Base-by-base conservation (phyloP, 2,329 filamentous ascomycete genomes). In the Fusarium tricinctum region DNA sequence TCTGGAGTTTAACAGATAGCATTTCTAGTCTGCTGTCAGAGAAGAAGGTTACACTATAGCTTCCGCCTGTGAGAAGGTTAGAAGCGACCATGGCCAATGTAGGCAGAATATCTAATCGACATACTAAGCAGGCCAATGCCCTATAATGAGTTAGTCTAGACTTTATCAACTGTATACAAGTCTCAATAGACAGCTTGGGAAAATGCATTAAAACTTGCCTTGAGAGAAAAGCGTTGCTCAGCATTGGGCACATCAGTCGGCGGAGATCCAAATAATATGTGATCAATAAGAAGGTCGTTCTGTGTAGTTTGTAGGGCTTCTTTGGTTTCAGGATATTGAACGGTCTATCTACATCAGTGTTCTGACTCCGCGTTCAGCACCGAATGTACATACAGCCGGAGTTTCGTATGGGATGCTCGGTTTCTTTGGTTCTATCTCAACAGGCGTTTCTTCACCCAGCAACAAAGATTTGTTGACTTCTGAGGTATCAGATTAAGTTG, bases 11-110 rank as follows among this genome's bases (percentile, higher is more conserved):
- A 4, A 62, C 55, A 1, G 70, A 64, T 2, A 73, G 54, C 1
- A 47, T 69, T 20, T 70, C 65, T 3, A 73, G 57, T n/a, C 70
- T 60, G 6, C 46, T 65, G 20, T 73, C 70, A 1, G 65, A 69
- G 12, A 73, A 72, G 23, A 73, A 73, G 2, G 70, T 73, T 32
- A 73, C 47, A 7, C 61, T 71, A 4, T 67, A 70, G 5, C 62
- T 69, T 3, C 70, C 70, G 19, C 58, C 70, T 72, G 14, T 8
- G 8, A 30, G 8, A n/a, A 56, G 52, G 47, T 39, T n/a, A 52
- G 20, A 45, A 28, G 10, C 23, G 33, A 14, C 22, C 9, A 9
- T 12, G 28, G 5, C 14, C 12, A 8, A 6, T 8, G 23, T 8
- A 23, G 23, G 23, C 23, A 8, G 5, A 5, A 23, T 23, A 23